Percentiles rank a stretch among this genome's conserved stretches.
phyloP scores from a whole-genome alignment of 192 early-diverging fungal species.

The Jimgerdemannia lactiflua region DNA sequence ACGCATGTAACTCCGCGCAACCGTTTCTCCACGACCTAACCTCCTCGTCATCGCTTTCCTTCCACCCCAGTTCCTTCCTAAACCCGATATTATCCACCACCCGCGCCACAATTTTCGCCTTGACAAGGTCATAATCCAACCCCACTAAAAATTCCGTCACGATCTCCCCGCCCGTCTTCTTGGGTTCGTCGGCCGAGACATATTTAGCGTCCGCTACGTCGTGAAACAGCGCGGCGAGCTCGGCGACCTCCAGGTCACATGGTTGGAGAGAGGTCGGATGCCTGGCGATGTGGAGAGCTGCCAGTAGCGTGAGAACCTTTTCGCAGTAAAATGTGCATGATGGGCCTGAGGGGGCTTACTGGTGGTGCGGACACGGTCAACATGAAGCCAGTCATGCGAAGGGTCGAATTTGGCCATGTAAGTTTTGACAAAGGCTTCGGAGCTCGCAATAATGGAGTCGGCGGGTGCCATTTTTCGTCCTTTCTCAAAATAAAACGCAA shows the following conservation, averaged over 20 bases:
- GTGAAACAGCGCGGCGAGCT: slow-evolving; percentile 65
- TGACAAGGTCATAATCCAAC: slow-evolving; percentile 22
- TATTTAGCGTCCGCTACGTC: slow-evolving; percentile 73
- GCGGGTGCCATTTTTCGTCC: background rate
- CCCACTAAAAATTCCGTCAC: slow-evolving; percentile 38
- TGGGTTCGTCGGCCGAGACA: slow-evolving; percentile 33
- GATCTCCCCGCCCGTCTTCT: slow-evolving; percentile 46
- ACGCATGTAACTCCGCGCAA: slow-evolving; percentile 61
- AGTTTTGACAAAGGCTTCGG: slow-evolving; percentile 52
- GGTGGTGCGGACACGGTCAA: slow-evolving; percentile 59
- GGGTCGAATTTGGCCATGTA: slow-evolving; percentile 67
- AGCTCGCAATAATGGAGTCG: slow-evolving; percentile 10
- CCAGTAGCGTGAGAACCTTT: background rate
- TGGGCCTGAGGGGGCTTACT: slow-evolving; percentile 24
- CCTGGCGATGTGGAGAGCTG: slow-evolving; percentile 42
- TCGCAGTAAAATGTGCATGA: background rate
- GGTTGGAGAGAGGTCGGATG: slow-evolving; percentile 22
- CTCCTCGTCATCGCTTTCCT: slow-evolving; percentile 31
- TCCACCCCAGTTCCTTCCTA: slow-evolving; percentile 61
- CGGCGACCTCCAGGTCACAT: slow-evolving; percentile 54
- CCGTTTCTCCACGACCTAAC: slow-evolving; percentile 46
- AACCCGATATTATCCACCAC: slow-evolving; percentile 65
- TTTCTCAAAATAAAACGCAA: too few relatives aligned
- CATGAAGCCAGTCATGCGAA: slow-evolving; percentile 69
- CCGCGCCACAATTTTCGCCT: slow-evolving; percentile 45